These are phyloP conservation scores for Penicilliopsis zonata DNA, from an alignment of 495 filamentous ascomycete species.

Conservation along the genomic window DNA sequence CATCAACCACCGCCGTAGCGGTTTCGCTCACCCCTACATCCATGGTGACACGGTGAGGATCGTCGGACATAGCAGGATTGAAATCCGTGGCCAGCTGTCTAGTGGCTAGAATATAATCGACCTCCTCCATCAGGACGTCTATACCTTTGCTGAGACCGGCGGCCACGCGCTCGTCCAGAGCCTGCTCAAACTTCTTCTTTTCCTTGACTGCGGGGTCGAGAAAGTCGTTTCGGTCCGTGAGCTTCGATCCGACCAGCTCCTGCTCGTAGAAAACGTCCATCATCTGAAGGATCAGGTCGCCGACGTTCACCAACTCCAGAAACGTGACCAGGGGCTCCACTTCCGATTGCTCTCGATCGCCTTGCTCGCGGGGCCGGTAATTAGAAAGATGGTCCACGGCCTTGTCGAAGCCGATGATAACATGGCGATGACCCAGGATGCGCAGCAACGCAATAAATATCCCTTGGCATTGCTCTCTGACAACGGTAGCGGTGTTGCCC, in stretches of 20 bases:
- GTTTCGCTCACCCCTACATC: constrained; percentile 78
- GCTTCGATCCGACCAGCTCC: constrained; percentile 68
- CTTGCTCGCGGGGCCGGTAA: constrained; percentile 83
- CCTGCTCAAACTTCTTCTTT: constrained; percentile 98
- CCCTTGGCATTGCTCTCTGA: constrained; percentile 78
- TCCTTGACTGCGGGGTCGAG: constrained; percentile 80
- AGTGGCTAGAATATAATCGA: constrained; percentile 88
- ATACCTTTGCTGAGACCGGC: constrained; percentile 95
- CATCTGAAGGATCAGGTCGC: constrained; percentile 98
- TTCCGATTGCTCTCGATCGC: constrained; percentile 53
- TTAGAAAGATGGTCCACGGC: constrained; percentile 83
- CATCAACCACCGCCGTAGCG: constrained; percentile 65
- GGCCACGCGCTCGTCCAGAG: constrained; percentile 94
- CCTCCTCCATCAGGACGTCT: constrained; percentile 95
- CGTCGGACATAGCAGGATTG: constrained; percentile 54
- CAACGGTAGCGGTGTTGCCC: constrained; percentile 67
- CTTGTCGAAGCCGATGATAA: constrained; percentile 82
- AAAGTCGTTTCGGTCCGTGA: constrained; percentile 90
- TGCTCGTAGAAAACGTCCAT: constrained; percentile 98
- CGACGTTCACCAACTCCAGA: constrained; percentile 94
- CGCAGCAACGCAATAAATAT: constrained; percentile 80
- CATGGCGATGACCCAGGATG: constrained; percentile 74
- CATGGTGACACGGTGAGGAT: constrained; percentile 32
- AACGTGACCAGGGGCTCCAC: constrained; percentile 93
- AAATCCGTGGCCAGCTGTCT: constrained; percentile 81